Evolutionary conservation across 2,329 filamentous ascomycete species (phyloP), one percentile per base, ranked within the genome.

Genomic region (Amylocarpus encephaloides): DNA sequence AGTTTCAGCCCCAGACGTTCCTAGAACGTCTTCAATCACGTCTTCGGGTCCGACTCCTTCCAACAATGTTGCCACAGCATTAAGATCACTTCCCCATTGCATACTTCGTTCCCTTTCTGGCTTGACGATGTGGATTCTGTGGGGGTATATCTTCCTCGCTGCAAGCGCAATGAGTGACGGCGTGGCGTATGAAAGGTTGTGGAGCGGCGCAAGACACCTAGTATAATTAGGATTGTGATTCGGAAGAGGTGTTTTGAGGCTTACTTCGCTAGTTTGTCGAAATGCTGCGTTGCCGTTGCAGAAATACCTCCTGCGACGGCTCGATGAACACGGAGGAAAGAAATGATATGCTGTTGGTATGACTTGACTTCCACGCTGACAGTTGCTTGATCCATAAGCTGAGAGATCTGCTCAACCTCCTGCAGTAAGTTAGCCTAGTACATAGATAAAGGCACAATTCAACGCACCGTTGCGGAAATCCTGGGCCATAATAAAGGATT

Each of bases 241-340:
- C 19, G 13, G 22, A 22, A 48, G 36, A 11, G 48, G 13, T 18
- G 10, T 12, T 9, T 29, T 26, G 22, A 18, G 29, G 59, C 72
- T 58, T 63, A 83, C 70, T 76, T 80, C 56, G 81, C 73, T 40
- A 95, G 73, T 55, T 77, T 74, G 39, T 80, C 76, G 50, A 97
- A 83, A 62, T 95, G 85, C 43, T 81, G 80, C 1, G 90, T 95
- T 1, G 90, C 88, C 35, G 77, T 70, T 0, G 92, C 85, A 11
- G 88, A 85, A 45, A 95, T 79, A 38, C 90, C 88, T 12, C 85
- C 80, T 15, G 79, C 79, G 22, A 96, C 86, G 43, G 88, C 91
- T 47, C 92, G 85, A 68, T 95, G 91, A 66, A 94, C 78, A 26
- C 93, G 84, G 58, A 97, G 76, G 65, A 95, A 96, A 2, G 90